A percentile compares a stretch with the other conserved stretches of the same genome.
Evolutionary conservation across 768 basidiomycete species (phyloP).

Genomic region (Grammothele lineata): DNA sequence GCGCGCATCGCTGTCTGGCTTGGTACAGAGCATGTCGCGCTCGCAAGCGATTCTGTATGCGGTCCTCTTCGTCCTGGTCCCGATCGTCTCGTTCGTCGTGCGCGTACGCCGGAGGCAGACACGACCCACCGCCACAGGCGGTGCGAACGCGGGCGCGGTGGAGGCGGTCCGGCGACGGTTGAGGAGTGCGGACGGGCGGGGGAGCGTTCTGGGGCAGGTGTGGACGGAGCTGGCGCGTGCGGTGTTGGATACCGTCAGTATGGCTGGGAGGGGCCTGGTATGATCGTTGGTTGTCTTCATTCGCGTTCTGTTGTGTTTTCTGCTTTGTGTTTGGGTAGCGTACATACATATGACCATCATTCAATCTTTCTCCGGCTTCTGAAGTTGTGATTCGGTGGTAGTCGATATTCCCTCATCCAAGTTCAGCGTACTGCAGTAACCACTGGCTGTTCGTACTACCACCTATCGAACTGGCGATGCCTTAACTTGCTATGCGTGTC

Average conservation of each 20-base stretch:
- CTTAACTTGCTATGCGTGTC: too few species aligned
- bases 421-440: too few species aligned
- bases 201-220: conserved; percentile 32
- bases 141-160: conserved; percentile 35
- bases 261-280: conserved; percentile 75
- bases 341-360: too few species aligned
- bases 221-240: conserved; percentile 52
- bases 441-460: too few species aligned
- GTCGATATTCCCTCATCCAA: too few species aligned
- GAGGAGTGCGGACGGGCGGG: conserved; percentile 34
- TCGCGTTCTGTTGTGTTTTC: too few species aligned
- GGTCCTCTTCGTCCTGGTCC: conserved; percentile 37
- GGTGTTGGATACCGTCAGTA: conserved; percentile 62
- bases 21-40: conserved; percentile 45
- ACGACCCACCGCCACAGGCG: conserved; percentile 11
- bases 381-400: too few species aligned
- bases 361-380: too few species aligned
- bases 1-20: conserved; percentile 16
- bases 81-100: conserved; percentile 44
- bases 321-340: too few species aligned
- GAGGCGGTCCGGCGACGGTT: conserved; percentile 57
- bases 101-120: conserved; percentile 43
- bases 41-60: conserved; percentile 45
- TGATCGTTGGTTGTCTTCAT: conserved; percentile 21
- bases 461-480: too few species aligned